A percentile compares a stretch with the other conserved stretches of the same genome.
These are phyloP conservation scores for Verticillium isaacii DNA, from an alignment of 2,329 filamentous ascomycete genomes.

Conservation along the genomic window DNA sequence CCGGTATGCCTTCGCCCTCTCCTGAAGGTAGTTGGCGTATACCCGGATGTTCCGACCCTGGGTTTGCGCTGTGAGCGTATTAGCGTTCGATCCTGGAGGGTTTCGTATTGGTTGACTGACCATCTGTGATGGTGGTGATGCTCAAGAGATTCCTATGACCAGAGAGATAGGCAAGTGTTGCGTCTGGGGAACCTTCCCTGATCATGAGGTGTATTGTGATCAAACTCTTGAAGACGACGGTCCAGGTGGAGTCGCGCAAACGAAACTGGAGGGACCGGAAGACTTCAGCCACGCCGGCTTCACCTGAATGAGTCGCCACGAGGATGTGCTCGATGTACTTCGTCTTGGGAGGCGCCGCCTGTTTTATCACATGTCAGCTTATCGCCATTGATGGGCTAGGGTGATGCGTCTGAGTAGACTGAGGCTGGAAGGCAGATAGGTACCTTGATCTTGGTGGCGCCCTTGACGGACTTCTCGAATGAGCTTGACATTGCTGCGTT, in stretches of 20 bases:
- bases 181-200: conserved; percentile 84
- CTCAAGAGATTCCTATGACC: conserved; percentile 79
- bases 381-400: conserved; percentile 5
- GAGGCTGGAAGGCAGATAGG: background rate
- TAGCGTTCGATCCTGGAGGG: background rate
- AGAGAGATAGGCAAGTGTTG: conserved; percentile 79
- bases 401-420: background rate
- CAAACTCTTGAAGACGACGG: conserved; percentile 96
- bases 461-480: conserved; percentile 99
- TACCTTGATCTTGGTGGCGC: conserved; percentile 96
- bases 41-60: conserved; percentile 92
- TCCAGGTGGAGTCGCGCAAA: conserved; percentile 95
- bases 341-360: conserved; percentile 79
- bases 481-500: conserved; percentile 64
- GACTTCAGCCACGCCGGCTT: conserved; percentile 91
- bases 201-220: conserved; percentile 98
- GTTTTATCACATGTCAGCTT: conserved; percentile 9
- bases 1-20: conserved; percentile 76
- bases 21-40: conserved; percentile 81
- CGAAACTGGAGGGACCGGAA: conserved; percentile 88
- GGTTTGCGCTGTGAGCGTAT: conserved; percentile 64
- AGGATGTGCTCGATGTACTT: conserved; percentile 99
- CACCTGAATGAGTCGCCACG: conserved; percentile 88
- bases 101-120: conserved; percentile 46
- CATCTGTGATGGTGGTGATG: conserved; percentile 88